Evolutionary conservation across 1,284 basidiomycete genomes (phyloP).

Genomic region (Naganishia albida): DNA sequence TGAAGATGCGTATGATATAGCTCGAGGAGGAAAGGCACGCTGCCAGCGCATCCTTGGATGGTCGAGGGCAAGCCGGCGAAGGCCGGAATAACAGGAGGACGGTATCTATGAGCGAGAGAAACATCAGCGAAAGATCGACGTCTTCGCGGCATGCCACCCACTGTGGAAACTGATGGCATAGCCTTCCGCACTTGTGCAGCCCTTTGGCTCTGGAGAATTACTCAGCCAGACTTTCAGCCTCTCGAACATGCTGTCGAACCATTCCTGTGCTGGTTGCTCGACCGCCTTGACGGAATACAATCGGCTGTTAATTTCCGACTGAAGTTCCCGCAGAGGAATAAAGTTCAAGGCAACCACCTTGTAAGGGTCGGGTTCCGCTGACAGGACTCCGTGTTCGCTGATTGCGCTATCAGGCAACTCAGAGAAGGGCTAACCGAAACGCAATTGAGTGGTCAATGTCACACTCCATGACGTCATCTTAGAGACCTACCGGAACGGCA

Average conservation of each 20-base stretch:
- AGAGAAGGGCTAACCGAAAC: conserved; percentile 35
- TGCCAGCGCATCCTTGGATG: conserved; percentile 49
- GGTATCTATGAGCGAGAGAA: conserved; percentile 41
- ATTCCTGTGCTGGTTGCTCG: conserved; percentile 46
- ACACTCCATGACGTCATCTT: neutral
- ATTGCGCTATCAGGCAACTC: conserved; percentile 52
- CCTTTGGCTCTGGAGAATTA: conserved; percentile 51
- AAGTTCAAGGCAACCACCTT: conserved; percentile 53
- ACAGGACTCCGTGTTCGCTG: conserved; percentile 41
- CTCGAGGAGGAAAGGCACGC: conserved; percentile 53
- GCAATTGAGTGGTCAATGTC: neutral
- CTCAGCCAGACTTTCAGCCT: conserved; percentile 52
- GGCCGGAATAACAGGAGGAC: conserved; percentile 54
- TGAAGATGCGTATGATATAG: conserved; percentile 55
- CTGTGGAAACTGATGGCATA: conserved; percentile 55
- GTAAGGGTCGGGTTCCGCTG: conserved; percentile 50
- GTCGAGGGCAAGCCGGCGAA: conserved; percentile 53
- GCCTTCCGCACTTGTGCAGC: conserved; percentile 52
- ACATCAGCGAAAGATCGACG: conserved; percentile 9
- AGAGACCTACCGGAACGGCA: conserved; percentile 47
- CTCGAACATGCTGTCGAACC: conserved; percentile 54
- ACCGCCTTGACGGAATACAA: conserved; percentile 49
- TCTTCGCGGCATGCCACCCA: conserved; percentile 35
- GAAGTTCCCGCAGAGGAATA: conserved; percentile 51
- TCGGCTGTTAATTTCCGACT: conserved; percentile 53